These are phyloP conservation scores for Glycine latifolia DNA, from an alignment of 306 rosid genomes.

Conservation along the genomic window DNA sequence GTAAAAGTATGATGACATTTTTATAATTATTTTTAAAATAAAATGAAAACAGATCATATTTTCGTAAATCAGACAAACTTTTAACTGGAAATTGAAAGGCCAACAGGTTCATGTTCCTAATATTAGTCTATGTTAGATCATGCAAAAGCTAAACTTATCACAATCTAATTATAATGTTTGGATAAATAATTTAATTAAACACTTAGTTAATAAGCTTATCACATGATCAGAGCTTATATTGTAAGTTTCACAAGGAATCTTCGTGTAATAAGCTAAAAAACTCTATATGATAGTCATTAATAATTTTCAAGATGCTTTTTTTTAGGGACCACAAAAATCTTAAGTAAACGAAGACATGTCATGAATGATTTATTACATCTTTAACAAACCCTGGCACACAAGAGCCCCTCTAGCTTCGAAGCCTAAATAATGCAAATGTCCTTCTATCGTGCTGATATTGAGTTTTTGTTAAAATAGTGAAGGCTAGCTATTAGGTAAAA, in stretches of 20 bases:
- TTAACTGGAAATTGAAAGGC: background rate
- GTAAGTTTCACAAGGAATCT: background rate
- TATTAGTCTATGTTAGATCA: constrained; percentile 9
- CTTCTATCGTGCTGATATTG: background rate
- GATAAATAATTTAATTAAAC: background rate
- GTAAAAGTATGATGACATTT: background rate
- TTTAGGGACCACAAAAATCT: background rate
- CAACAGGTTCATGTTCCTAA: background rate
- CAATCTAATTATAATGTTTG: background rate
- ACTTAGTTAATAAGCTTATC: background rate
- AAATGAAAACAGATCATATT: background rate
- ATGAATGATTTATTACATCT: background rate
- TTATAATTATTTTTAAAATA: background rate
- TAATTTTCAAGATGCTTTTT: background rate
- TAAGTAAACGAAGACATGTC: background rate
- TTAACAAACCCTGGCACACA: background rate
- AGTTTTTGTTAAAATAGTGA: background rate
- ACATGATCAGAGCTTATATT: background rate
- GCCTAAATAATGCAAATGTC: background rate
- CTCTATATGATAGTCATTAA: background rate
- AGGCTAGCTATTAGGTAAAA: background rate
- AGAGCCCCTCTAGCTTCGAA: background rate
- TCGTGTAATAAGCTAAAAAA: background rate
- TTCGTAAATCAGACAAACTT: background rate
- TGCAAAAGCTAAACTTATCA: background rate